Conservation (phyloP, 108 stramenopile species). For the Nitzschia palea region DNA sequence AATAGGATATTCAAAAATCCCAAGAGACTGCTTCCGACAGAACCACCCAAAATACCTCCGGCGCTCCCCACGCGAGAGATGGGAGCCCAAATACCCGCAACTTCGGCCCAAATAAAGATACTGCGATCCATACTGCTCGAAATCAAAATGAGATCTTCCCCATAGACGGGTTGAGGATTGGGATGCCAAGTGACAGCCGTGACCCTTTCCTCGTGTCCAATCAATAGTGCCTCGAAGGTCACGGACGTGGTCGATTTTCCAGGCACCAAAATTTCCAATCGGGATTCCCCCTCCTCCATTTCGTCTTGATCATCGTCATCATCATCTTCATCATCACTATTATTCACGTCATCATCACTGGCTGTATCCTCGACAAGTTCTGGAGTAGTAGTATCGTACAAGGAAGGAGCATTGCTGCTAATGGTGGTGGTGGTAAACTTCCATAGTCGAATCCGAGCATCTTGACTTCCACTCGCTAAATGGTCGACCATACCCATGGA, state of each 20-base stretch:
- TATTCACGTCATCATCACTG: conserved; percentile 21
- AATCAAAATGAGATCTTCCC: conserved; percentile 57
- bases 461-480: conserved; percentile 82
- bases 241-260: conserved; percentile 36
- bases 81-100: conserved; percentile 73
- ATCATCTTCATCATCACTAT: conserved; percentile 38
- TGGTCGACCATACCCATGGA: conserved; percentile 8
- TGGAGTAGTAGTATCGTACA: background rate
- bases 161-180: conserved; percentile 34
- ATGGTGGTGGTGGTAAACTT: conserved; percentile 50
- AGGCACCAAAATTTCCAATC: conserved; percentile 48
- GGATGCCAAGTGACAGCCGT: conserved; percentile 74
- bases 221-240: conserved; percentile 77
- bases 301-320: conserved; percentile 62
- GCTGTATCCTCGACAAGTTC: conserved; percentile 6
- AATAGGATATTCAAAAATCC: conserved; percentile 67
- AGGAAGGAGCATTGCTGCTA: background rate
- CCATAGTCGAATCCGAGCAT: conserved; percentile 86
- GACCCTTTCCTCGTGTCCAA: conserved; percentile 86
- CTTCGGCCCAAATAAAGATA: conserved; percentile 72
- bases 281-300: conserved; percentile 67
- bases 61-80: conserved; percentile 87
- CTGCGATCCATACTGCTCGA: conserved; percentile 86
- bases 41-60: conserved; percentile 84
- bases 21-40: conserved; percentile 72